Evolutionary conservation across 345 rosid species (phyloP).

Genomic region (Acer campestre): DNA sequence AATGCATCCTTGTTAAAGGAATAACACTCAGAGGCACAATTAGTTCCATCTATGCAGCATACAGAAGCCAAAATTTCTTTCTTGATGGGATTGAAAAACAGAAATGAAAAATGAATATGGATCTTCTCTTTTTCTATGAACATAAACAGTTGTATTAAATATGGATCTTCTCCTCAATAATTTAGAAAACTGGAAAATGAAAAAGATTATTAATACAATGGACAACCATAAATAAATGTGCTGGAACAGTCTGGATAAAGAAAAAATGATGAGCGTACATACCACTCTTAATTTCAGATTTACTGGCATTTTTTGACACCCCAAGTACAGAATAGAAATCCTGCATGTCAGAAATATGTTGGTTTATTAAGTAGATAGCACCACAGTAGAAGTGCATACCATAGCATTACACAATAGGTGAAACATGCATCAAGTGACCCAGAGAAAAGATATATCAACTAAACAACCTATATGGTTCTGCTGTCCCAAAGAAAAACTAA

Average conservation of each 20-base stretch:
- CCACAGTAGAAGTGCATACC: not conserved
- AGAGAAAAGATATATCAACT: not conserved
- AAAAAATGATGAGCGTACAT: conserved; percentile 22
- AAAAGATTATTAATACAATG: not conserved
- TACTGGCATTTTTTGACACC: conserved; percentile 84
- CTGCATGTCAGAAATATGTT: conserved; percentile 40
- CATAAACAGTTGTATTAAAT: too few species aligned
- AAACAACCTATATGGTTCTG: not conserved
- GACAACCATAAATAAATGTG: conserved; percentile 2
- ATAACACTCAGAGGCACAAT: too few species aligned
- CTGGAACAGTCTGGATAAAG: not conserved
- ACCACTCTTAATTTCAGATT: conserved; percentile 97
- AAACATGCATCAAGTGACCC: not conserved
- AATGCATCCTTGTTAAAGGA: too few species aligned
- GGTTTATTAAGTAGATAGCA: not conserved
- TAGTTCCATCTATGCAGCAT: too few species aligned
- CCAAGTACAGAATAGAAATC: conserved; percentile 93
- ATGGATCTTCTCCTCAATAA: not conserved
- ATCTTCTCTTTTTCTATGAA: too few species aligned
- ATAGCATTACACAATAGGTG: not conserved
- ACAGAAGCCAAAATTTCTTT: too few species aligned
- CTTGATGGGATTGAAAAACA: too few species aligned
- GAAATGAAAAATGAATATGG: too few species aligned
- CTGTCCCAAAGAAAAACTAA: conserved; percentile 15
- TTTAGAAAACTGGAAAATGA: not conserved